Conservation (phyloP, 2,329 filamentous ascomycete genomes). For the Calycina marina region DNA sequence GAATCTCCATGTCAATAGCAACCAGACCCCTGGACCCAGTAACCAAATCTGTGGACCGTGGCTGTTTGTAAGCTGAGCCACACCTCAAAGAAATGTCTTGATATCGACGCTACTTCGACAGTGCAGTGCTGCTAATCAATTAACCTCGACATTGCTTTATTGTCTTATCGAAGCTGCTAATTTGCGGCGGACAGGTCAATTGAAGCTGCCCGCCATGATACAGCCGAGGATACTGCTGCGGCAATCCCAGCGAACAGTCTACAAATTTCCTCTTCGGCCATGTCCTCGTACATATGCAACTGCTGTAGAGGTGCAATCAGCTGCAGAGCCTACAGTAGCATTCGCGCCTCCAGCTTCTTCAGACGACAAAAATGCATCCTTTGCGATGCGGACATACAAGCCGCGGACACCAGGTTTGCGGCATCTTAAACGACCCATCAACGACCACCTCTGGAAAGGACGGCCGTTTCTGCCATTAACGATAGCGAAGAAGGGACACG, state of each 20-base stretch:
- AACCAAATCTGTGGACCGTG: too few species aligned
- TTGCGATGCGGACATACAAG: constrained; percentile 66
- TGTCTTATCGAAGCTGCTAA: neutral
- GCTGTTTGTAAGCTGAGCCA: too few species aligned
- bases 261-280: constrained; percentile 29
- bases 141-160: too few species aligned
- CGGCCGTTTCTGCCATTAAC: constrained; percentile 71
- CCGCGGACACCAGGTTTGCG: constrained; percentile 84
- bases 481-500: constrained; percentile 81
- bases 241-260: constrained; percentile 27
- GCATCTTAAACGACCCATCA: constrained; percentile 82
- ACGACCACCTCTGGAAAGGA: constrained; percentile 95
- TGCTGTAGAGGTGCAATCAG: constrained; percentile 24
- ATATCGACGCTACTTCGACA: too few species aligned
- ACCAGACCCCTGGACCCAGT: too few species aligned
- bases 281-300: constrained; percentile 37
- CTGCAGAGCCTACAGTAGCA: constrained; percentile 24
- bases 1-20: too few species aligned
- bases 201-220: constrained; percentile 34
- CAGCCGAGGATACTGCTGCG: constrained; percentile 47
- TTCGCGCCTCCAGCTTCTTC: constrained; percentile 31
- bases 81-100: too few species aligned
- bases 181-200: constrained; percentile 9
- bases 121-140: too few species aligned
- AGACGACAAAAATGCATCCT: constrained; percentile 24